Evolutionary conservation across 441 rosid species (phyloP).

Genomic region (Sinapis alba): DNA sequence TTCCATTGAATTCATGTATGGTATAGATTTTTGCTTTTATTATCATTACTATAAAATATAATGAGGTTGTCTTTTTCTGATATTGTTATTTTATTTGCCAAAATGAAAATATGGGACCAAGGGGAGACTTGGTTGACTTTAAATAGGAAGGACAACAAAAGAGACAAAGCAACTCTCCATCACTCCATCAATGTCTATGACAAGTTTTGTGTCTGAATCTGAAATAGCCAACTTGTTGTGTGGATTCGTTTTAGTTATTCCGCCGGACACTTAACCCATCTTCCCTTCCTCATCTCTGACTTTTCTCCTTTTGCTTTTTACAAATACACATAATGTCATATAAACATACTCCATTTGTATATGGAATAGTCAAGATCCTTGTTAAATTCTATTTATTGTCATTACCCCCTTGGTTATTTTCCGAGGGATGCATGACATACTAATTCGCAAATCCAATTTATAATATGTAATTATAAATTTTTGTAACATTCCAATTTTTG

Average conservation of each 20-base stretch:
- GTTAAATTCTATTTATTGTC: constrained; percentile 18
- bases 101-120: constrained; percentile 14
- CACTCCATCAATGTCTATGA: constrained; percentile 34
- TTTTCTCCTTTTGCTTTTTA: constrained; percentile 28
- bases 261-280: constrained; percentile 27
- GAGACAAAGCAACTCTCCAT: constrained; percentile 25
- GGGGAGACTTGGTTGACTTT: constrained; percentile 38
- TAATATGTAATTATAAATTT: not conserved
- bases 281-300: constrained; percentile 35
- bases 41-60: not conserved
- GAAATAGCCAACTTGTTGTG: constrained; percentile 35
- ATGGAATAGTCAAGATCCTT: constrained; percentile 17
- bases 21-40: not conserved
- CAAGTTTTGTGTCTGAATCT: constrained; percentile 32
- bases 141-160: constrained; percentile 9
- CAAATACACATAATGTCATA: not conserved
- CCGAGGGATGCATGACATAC: constrained; percentile 28
- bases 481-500: not conserved
- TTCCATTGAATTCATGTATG: not conserved
- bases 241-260: constrained; percentile 27
- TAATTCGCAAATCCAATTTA: constrained; percentile 12
- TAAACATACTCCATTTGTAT: not conserved
- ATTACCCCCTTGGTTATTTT: constrained; percentile 7
- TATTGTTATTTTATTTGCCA: not conserved
- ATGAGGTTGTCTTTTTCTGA: not conserved